These are phyloP conservation scores for Xylaria flabelliformis DNA, from an alignment of 495 filamentous ascomycete genomes.

Conservation along the genomic window DNA sequence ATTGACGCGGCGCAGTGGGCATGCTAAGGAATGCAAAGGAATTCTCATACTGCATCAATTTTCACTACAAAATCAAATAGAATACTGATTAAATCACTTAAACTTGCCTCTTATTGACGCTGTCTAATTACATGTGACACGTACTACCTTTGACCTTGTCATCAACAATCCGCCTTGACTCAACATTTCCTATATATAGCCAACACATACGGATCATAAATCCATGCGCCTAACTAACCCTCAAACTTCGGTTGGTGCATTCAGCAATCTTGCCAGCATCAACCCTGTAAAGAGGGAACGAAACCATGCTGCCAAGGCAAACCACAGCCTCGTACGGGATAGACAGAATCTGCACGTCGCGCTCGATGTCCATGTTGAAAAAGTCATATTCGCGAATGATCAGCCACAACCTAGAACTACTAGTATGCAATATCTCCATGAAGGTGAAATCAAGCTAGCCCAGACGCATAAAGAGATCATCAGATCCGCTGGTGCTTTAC, in stretches of 20 bases:
- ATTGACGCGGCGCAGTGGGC: background rate
- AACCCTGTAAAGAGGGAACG: slow-evolving; percentile 48
- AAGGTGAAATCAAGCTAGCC: slow-evolving; percentile 40
- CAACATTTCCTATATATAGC: too few species aligned
- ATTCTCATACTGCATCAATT: background rate
- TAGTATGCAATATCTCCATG: slow-evolving; percentile 40
- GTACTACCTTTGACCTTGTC: background rate
- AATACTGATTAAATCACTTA: background rate
- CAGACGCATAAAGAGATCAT: slow-evolving; percentile 60
- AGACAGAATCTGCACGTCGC: slow-evolving; percentile 54
- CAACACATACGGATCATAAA: too few species aligned
- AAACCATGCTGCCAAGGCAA: slow-evolving; percentile 46
- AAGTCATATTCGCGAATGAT: slow-evolving; percentile 43
- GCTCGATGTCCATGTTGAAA: slow-evolving; percentile 51
- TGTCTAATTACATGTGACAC: background rate
- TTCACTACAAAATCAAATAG: background rate
- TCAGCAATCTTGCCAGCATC: slow-evolving; percentile 50
- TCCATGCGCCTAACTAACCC: slow-evolving; percentile 36
- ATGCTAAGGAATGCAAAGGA: background rate
- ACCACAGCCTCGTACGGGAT: slow-evolving; percentile 41
- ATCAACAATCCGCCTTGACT: too few species aligned
- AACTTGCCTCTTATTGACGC: background rate
- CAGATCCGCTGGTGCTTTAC: slow-evolving; percentile 59
- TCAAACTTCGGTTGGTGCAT: slow-evolving; percentile 51
- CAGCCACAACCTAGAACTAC: slow-evolving; percentile 34